A percentile compares a stretch with the other conserved stretches of the same genome.
These are phyloP conservation scores for Creolimax fragrantissima DNA, from an alignment of 78 protist genomes.

Conservation along the genomic window DNA sequence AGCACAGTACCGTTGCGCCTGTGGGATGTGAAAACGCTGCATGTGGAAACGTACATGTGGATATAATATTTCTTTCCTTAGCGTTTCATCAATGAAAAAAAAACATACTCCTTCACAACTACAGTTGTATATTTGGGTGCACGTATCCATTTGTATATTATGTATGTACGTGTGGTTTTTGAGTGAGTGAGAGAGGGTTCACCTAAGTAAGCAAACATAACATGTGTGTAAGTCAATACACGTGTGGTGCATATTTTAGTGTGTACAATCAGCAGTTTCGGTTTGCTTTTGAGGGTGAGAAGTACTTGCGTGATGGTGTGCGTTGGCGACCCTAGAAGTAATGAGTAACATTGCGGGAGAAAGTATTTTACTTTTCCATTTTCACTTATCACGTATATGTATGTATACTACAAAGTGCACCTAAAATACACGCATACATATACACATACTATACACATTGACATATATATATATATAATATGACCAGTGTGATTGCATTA, in stretches of 20 bases:
- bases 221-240: not conserved
- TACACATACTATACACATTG: not conserved
- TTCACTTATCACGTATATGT: not conserved
- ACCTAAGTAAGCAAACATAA: not conserved
- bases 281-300: no score
- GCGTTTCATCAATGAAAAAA: not conserved
- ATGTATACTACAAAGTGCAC: not conserved
- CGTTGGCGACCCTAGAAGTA: no score
- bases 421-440: not conserved
- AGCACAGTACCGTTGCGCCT: constrained; percentile 4
- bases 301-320: no score
- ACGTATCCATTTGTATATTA: not conserved
- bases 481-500: not conserved
- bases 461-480: not conserved
- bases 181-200: not conserved
- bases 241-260: not conserved
- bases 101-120: not conserved
- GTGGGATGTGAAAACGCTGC: constrained; percentile 41
- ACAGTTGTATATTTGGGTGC: not conserved
- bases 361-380: not conserved
- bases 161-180: not conserved
- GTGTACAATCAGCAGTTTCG: no score
- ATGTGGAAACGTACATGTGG: not conserved
- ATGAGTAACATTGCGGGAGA: no score
- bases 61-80: no score